Evolutionary conservation across 1,284 basidiomycete genomes (phyloP).

Genomic region (Paramarasmius palmivorus): DNA sequence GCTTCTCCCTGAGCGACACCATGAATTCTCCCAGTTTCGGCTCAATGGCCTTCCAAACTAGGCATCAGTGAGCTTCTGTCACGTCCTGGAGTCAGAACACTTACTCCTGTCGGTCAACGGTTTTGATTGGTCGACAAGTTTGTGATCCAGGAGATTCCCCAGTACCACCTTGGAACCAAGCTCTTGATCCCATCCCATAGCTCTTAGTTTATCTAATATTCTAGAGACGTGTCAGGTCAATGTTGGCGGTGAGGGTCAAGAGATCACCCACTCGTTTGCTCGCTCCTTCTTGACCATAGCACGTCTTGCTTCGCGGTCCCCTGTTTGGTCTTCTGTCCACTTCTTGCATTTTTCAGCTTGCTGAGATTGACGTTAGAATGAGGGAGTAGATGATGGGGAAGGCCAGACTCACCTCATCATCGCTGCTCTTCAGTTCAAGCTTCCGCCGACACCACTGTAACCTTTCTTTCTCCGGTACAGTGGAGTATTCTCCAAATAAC

Average conservation of each 20-base stretch:
- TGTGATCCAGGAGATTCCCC: neutral
- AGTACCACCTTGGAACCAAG: neutral
- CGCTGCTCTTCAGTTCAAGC: no score
- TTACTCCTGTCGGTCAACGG: neutral
- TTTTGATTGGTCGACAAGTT: neutral
- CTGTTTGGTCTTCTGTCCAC: neutral
- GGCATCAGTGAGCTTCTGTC: neutral
- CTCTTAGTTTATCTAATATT: neutral
- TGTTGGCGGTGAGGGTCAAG: no score
- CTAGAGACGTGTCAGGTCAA: neutral
- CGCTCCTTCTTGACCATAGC: neutral
- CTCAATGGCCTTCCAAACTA: neutral
- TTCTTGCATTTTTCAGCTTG: neutral
- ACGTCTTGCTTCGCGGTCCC: neutral
- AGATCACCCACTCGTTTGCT: no score
- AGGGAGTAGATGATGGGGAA: no score
- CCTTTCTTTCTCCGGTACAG: no score
- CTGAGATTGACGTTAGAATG: neutral
- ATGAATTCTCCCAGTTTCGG: neutral
- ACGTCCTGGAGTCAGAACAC: neutral
- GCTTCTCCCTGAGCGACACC: neutral
- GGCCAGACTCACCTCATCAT: no score
- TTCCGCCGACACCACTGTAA: no score
- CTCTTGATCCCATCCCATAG: neutral
- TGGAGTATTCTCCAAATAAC: no score